Evolutionary conservation across 164 flowering plant species (phyloP).

Genomic region (Macadamia integrifolia): DNA sequence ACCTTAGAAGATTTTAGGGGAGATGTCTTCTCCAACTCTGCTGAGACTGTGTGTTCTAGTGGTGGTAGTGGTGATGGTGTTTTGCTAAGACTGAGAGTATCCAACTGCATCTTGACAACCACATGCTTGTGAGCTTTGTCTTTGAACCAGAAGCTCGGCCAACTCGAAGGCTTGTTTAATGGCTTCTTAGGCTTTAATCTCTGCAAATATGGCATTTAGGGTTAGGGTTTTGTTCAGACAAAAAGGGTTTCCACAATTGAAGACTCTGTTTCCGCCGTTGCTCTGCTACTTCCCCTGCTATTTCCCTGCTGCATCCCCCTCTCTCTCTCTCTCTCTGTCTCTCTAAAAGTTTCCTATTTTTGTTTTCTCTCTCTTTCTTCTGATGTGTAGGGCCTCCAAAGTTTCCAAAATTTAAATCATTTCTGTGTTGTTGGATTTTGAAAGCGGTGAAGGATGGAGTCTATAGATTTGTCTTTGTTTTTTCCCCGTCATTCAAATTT

Average conservation of each 20-base stretch:
- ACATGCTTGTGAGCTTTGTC: conserved; percentile 29
- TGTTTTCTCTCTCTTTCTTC: neutral
- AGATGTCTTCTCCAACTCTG: conserved; percentile 10
- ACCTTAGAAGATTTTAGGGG: conserved; percentile 6
- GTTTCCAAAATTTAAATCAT: no score
- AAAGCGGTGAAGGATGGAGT: no score
- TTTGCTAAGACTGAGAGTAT: conserved; percentile 7
- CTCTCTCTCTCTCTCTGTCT: conserved; percentile 1
- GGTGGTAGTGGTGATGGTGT: conserved; percentile 5
- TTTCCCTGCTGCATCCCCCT: neutral
- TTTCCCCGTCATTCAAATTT: neutral
- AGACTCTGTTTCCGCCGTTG: neutral
- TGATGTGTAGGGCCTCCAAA: neutral
- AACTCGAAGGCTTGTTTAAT: conserved; percentile 15
- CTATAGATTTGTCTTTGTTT: no score
- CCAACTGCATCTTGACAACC: conserved; percentile 30
- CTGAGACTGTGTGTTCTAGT: neutral
- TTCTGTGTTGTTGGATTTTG: no score
- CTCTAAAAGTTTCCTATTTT: neutral
- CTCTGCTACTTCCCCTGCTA: neutral
- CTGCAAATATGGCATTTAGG: conserved; percentile 13
- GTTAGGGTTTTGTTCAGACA: neutral
- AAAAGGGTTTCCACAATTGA: conserved; percentile 3
- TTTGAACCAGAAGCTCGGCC: conserved; percentile 25
- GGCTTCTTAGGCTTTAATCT: conserved; percentile 16